Evolutionary conservation across 1,284 basidiomycete genomes (phyloP).

Genomic region (Pseudozyma sp.): DNA sequence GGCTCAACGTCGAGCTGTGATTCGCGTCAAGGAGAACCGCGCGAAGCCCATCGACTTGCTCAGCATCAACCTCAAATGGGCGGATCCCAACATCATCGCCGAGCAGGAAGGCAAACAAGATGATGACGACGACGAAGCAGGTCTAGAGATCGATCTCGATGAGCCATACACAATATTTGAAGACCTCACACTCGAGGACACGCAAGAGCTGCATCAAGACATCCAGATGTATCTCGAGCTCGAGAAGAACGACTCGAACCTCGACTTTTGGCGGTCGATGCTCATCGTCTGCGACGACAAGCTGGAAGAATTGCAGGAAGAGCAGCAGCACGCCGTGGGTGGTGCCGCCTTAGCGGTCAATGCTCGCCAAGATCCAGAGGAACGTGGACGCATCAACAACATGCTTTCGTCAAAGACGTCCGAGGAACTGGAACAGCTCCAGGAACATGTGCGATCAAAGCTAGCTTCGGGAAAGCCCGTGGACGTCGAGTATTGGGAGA

Average conservation of each 20-base stretch:
- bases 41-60: conserved; percentile 72
- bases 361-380: conserved; percentile 69
- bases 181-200: conserved; percentile 87
- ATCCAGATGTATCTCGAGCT: conserved; percentile 90
- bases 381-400: conserved; percentile 57
- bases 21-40: conserved; percentile 92
- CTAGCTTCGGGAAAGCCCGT: conserved; percentile 90
- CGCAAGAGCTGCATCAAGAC: conserved; percentile 91
- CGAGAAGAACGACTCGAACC: conserved; percentile 84
- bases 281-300: conserved; percentile 94
- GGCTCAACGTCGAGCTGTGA: conserved; percentile 87
- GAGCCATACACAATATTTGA: conserved; percentile 98
- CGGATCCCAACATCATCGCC: conserved; percentile 82
- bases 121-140: conserved; percentile 82
- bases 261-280: conserved; percentile 99
- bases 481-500: conserved; percentile 98
- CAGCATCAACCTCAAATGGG: conserved; percentile 66
- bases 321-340: conserved; percentile 60
- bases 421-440: conserved; percentile 83
- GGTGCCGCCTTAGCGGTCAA: conserved; percentile 69
- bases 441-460: conserved; percentile 87
- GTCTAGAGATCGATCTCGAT: conserved; percentile 95
- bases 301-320: conserved; percentile 74
- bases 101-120: conserved; percentile 83
- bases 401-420: conserved; percentile 60